Conservation (phyloP, 1,284 basidiomycete species). For the Cryptococcus neoformans region DNA sequence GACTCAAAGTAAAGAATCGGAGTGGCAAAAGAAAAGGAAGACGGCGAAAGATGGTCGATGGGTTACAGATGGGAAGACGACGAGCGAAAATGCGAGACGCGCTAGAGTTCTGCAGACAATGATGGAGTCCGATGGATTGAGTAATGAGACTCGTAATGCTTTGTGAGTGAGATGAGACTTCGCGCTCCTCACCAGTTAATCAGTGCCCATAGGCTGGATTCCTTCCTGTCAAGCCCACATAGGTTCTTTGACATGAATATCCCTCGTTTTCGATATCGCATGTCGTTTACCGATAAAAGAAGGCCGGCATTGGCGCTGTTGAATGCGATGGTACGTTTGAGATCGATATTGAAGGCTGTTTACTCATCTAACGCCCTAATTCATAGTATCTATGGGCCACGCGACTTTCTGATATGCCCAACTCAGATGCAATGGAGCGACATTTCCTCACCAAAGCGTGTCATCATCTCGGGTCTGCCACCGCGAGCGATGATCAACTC, state of each 20-base stretch:
- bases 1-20: too few relatives aligned
- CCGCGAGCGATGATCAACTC: slow-evolving; percentile 34
- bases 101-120: not conserved
- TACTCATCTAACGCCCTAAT: too few relatives aligned
- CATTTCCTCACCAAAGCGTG: slow-evolving; percentile 36
- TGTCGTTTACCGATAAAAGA: slow-evolving; percentile 38
- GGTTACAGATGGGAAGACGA: not conserved
- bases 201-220: slow-evolving; percentile 19
- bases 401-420: slow-evolving; percentile 34
- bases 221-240: slow-evolving; percentile 36
- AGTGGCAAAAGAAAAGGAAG: too few relatives aligned
- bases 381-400: slow-evolving; percentile 45
- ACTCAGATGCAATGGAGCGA: slow-evolving; percentile 29
- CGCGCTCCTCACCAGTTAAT: not conserved
- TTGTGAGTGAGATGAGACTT: slow-evolving; percentile 17
- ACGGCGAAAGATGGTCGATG: not conserved
- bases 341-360: too few relatives aligned
- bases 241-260: slow-evolving; percentile 46
- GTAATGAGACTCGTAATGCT: slow-evolving; percentile 27
- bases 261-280: slow-evolving; percentile 39
- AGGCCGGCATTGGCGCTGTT: slow-evolving; percentile 38
- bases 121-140: slow-evolving; percentile 35
- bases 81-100: not conserved
- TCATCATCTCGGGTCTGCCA: slow-evolving; percentile 32
- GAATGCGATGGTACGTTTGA: slow-evolving; percentile 34